Base-by-base conservation (phyloP, 352 stramenopile species). In the Hyphochytrium catenoides region DNA sequence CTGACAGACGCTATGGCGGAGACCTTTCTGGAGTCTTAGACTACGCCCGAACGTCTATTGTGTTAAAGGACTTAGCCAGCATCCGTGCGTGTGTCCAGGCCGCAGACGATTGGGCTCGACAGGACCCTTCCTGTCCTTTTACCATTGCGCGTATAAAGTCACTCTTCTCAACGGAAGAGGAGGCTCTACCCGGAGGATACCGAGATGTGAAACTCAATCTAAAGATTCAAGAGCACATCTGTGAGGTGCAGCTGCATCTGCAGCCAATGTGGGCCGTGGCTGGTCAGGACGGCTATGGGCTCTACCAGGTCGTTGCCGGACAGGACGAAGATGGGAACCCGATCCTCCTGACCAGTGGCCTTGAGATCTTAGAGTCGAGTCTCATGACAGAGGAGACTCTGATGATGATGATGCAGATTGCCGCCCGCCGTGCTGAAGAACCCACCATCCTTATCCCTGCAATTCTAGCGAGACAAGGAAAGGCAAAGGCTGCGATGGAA, bases 201-300 rank as follows among this genome's bases (percentile, higher is more conserved):
- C 38, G 44, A 25, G 44, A 51, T 27, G 47, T 40, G 25, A 51
- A 51, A 34, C 41, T 51, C 17, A 51, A 51, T 20, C 7, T 51
- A 29, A 39, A 42, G 9, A 31, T 51, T 31, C 31, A 44, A 30
- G 46, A 39, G 8, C 46, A 52, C 19, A 37, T 52, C 26, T 52
- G 46, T 33, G 46, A 52, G 37, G 46, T 52, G 24, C 46, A 52
- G 40, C 30, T 52, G 21, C 46, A 52, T 33, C 34, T 52, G 23
- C 29, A 41, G 26, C 11, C 29, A 20, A 18, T 51, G 32, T 51
- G 38, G 36, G 34, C 43, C 22, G 32, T 51, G 11, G 48, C 34
- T n/a, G 31, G 43, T 27, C 40, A 26, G 6, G 33, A 17, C 31
- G 44, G 44, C 31, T 51, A 51, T 19, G 11, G 3, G 14, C 44